A percentile compares a stretch with the other conserved stretches of the same genome.
Conservation (phyloP, 305 asterid species). For the Solanum hybrid region DNA sequence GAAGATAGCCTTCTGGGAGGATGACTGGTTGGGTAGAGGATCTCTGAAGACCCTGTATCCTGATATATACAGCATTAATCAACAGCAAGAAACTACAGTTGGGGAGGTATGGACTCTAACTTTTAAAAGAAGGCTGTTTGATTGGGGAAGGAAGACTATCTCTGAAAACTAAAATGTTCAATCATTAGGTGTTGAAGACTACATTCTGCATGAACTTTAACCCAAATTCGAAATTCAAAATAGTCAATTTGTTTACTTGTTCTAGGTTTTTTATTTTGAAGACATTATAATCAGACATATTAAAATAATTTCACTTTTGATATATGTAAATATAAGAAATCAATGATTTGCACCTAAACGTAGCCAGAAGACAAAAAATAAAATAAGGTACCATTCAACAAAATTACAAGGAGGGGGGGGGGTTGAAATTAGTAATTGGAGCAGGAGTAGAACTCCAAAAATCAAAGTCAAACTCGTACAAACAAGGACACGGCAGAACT, state of each 20-base stretch:
- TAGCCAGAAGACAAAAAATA: neutral
- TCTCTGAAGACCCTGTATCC: neutral
- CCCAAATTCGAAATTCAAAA: neutral
- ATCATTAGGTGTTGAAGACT: neutral
- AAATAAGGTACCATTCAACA: neutral
- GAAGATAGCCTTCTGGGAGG: neutral
- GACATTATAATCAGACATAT: neutral
- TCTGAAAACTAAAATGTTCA: neutral
- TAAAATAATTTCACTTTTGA: neutral
- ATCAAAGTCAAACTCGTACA: neutral
- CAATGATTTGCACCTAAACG: neutral
- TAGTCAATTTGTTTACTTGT: neutral
- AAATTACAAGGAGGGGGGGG: neutral
- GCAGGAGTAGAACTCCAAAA: neutral
- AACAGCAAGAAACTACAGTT: neutral
- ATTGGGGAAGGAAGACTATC: neutral
- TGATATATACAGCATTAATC: neutral
- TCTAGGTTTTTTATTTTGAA: neutral
- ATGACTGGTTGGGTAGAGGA: neutral
- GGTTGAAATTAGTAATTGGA: neutral
- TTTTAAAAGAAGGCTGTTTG: neutral
- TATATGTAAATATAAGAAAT: neutral
- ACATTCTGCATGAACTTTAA: neutral
- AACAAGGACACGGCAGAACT: conserved; percentile 18
- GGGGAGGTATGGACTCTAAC: neutral